A percentile compares a stretch with the other conserved stretches of the same genome.
Evolutionary conservation across 169 alveolate species (phyloP).

Genomic region (Miamiensis avidus): DNA sequence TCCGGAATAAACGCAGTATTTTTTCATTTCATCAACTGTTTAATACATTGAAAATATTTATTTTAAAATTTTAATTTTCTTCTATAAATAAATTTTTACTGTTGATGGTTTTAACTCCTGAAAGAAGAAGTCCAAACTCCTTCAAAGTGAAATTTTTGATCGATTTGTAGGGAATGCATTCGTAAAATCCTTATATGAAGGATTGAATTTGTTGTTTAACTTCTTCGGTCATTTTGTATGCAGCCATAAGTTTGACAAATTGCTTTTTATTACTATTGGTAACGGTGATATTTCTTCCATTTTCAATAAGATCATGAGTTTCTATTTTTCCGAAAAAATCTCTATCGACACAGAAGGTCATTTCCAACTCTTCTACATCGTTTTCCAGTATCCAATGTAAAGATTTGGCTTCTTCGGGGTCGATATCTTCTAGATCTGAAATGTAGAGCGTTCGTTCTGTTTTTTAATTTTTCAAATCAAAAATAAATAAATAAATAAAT

Average conservation of each 20-base stretch:
- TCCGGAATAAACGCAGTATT: constrained; percentile 93
- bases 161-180: constrained; percentile 93
- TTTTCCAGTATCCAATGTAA: constrained; percentile 93
- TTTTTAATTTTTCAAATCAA: not conserved
- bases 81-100: not conserved
- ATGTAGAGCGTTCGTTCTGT: constrained; percentile 11
- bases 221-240: constrained; percentile 92
- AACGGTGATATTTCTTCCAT: constrained; percentile 90
- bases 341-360: constrained; percentile 89
- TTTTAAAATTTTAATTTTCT: not conserved
- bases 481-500: not conserved
- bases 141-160: constrained; percentile 94
- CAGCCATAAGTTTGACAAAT: constrained; percentile 93
- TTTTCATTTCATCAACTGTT: constrained; percentile 89
- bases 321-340: constrained; percentile 94
- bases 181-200: constrained; percentile 97
- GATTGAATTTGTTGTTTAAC: constrained; percentile 94
- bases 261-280: constrained; percentile 94
- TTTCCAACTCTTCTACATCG: constrained; percentile 89
- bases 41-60: not conserved
- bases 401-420: constrained; percentile 95
- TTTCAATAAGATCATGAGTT: constrained; percentile 94
- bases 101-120: constrained; percentile 98
- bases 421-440: constrained; percentile 97
- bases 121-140: constrained; percentile 94